Base-by-base conservation (phyloP, 2,329 filamentous ascomycete species). In the Akanthomyces muscarius region DNA sequence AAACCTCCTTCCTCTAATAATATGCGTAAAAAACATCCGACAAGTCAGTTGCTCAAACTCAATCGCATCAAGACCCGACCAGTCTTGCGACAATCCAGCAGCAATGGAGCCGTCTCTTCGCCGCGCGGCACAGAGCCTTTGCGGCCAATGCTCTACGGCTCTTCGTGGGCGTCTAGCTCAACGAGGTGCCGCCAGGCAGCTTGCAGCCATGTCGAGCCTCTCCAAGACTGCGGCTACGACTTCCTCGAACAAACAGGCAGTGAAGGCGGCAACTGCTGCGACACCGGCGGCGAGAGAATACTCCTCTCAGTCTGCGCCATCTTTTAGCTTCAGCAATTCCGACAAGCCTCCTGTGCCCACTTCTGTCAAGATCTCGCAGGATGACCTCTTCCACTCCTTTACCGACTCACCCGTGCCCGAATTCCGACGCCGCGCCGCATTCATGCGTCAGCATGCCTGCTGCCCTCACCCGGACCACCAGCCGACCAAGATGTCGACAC, bases 331-430 rank as follows among this genome's bases (percentile, higher is more conserved):
- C 61, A 58, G 18, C 7, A 48, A 52, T 7, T 58, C 67, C n/a
- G 68, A 64, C n/a, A 68, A 68, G 28, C 58, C 64, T 13, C 62
- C 63, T 13, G 63, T 69, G 13, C 36, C 71, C 1, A 61, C 73
- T 10, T 67, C 68, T 21, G 64, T 73, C 28, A 72, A 70, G 53
- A 82, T 96, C 30, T 81, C 81, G 66, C 83, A 87, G 57, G 87
- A 96, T 77, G 89, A 97, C 73, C 88, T 99, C 63, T 99, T 98
- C 81, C 94, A 99, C 76, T 87, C 91, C 11, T 96, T 95, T 75
- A 91, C 91, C 42, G 83, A 89, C 67, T 99, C 95, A 16, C 95
- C 96, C 10, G 90, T 94, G 48, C 89, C 91, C 45, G 89, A 90
- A 65, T 97, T 99, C 67, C 87, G 94, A 69, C 86, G 87, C 70